Evolutionary conservation across 2,329 filamentous ascomycete genomes (phyloP), one percentile per base, ranked within the genome.

Genomic region (Pseudomassariella vexata): DNA sequence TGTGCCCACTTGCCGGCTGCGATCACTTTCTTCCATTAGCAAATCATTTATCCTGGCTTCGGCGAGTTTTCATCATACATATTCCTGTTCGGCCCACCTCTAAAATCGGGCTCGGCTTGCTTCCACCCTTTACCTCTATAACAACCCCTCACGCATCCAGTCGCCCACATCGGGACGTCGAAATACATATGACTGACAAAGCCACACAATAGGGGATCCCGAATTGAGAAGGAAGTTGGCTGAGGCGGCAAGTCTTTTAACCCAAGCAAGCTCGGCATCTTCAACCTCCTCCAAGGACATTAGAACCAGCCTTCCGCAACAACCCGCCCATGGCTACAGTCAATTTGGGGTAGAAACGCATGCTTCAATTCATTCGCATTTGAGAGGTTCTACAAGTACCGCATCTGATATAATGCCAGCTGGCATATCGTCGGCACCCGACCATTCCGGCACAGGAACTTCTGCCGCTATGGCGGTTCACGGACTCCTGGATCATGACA

Each of bases 371-470:
- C 48, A 53, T 29, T 46, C 48, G 32, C 44, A 50, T 28, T 35
- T 53, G 17, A 48, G 47, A 45, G 39, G 43, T 28, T 35, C 47
- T 32, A 31, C 46, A 37, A 33, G 35, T 26, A 31, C 41, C 30
- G 42, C 42, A 24, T 30, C 40, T 25, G 48, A 52, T 47, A 56
- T 45, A 36, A 56, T 56, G 51, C 50, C 52, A 37, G 47, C 50
- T 44, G 46, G 47, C 35, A 33, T 43, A 16, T 47, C 49, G 31
- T 39, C 49, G 28, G 42, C 48, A 24, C 47, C 51, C 27, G 49
- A 52, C 38, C 51, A 53, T 38, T 42, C 42, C 31, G 48, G 48
- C 24, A 46, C 46, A 38, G 38, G 41, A 32, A 48, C 51, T 37
- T 46, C 51, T 17, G 44, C 47, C 7, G 33, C 42, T 17, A 55